Conservation (phyloP, 2,329 filamentous ascomycete species). For the Canariomyces notabilis region DNA sequence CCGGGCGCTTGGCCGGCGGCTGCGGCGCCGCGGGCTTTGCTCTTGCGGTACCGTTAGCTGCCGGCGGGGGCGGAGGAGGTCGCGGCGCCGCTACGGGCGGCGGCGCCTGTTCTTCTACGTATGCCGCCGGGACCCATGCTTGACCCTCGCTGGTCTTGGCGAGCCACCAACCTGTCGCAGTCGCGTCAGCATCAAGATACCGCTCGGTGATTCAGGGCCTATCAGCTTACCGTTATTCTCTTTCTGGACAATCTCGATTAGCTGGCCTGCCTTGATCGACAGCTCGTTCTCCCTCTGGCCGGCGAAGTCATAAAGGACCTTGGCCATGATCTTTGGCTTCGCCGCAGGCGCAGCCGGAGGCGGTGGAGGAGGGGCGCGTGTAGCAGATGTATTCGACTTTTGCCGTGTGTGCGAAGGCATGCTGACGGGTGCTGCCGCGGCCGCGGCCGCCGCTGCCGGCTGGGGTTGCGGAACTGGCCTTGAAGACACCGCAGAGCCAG, state of each 20-base stretch:
- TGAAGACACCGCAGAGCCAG: slow-evolving; percentile 22
- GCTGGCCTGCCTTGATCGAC: slow-evolving; percentile 69
- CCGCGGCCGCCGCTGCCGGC: slow-evolving; percentile 26
- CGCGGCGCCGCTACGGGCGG: slow-evolving; percentile 56
- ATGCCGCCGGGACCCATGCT: slow-evolving; percentile 91
- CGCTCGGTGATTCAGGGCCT: neutral
- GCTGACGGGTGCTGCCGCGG: slow-evolving; percentile 31
- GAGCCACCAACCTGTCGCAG: slow-evolving; percentile 80
- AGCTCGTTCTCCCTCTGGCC: slow-evolving; percentile 84
- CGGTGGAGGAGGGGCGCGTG: slow-evolving; percentile 60
- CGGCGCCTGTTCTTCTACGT: slow-evolving; percentile 76
- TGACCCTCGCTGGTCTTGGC: slow-evolving; percentile 69
- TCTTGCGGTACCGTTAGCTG: slow-evolving; percentile 72
- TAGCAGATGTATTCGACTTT: slow-evolving; percentile 47
- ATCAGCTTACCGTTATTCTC: slow-evolving; percentile 77
- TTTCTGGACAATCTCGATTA: slow-evolving; percentile 88
- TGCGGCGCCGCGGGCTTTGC: slow-evolving; percentile 67
- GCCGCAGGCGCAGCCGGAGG: slow-evolving; percentile 62
- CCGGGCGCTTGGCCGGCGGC: slow-evolving; percentile 69
- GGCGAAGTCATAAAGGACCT: slow-evolving; percentile 87
- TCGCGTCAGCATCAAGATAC: slow-evolving; percentile 26
- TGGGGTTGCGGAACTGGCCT: slow-evolving; percentile 27
- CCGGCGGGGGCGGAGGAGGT: slow-evolving; percentile 63
- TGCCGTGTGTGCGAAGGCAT: slow-evolving; percentile 51
- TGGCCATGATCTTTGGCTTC: slow-evolving; percentile 70